These are phyloP conservation scores for Mucor lusitanicus DNA, from an alignment of 371 early-diverging fungal species.

Conservation along the genomic window DNA sequence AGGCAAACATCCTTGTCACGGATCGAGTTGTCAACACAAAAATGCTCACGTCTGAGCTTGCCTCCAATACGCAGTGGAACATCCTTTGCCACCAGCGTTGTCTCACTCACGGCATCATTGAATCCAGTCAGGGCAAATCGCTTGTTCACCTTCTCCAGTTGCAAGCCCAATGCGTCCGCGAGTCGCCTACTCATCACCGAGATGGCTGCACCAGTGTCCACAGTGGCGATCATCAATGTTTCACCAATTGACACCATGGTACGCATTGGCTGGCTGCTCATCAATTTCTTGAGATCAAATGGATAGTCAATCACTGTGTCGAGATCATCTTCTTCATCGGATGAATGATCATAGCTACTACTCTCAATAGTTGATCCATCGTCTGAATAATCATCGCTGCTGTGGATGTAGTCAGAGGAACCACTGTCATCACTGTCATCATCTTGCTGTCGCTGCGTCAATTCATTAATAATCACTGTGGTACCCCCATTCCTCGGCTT, in stretches of 20 bases:
- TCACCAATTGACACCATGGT: slow-evolving; percentile 5
- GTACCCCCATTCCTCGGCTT: neutral
- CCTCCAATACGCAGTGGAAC: slow-evolving; percentile 17
- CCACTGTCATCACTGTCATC: no score
- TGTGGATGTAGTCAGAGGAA: no score
- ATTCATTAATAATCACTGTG: neutral
- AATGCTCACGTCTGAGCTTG: slow-evolving; percentile 11
- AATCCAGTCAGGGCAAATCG: neutral
- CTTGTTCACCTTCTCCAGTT: neutral
- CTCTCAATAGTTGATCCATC: no score
- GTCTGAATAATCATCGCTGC: no score
- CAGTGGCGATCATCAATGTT: slow-evolving; percentile 1
- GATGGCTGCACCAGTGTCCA: slow-evolving; percentile 22
- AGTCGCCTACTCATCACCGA: slow-evolving; percentile 10
- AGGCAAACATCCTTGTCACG: neutral
- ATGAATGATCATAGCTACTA: neutral
- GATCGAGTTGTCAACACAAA: slow-evolving; percentile 11
- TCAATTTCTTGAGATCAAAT: neutral
- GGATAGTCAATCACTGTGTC: slow-evolving; percentile 6
- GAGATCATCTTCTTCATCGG: neutral
- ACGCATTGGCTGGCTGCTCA: neutral
- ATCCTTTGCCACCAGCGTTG: neutral
- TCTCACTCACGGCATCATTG: neutral
- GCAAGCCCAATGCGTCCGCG: slow-evolving; percentile 5
- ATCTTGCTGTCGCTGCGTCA: neutral